Conservation (phyloP, 192 early-diverging fungal genomes). For the Linnemannia zychae region DNA sequence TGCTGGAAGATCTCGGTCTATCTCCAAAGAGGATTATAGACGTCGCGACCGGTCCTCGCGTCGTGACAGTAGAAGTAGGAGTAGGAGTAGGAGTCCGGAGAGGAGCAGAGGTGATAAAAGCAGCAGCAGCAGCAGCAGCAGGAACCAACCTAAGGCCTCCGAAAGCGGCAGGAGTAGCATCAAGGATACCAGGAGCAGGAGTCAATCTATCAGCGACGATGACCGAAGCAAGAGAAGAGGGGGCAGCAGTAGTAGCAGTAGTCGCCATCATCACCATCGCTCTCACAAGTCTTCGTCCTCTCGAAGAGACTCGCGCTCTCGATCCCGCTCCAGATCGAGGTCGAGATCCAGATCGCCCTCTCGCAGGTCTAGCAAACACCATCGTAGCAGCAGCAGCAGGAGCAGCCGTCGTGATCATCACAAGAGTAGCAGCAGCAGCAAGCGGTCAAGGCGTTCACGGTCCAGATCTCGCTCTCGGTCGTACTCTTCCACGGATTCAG, state of each 20-base stretch:
- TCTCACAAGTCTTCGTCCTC: conserved; percentile 8
- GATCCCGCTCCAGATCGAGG: conserved; percentile 10
- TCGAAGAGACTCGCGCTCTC: conserved; percentile 8
- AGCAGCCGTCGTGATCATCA: conserved; percentile 4
- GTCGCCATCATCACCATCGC: conserved; percentile 12
- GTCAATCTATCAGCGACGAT: neutral
- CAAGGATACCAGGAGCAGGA: neutral
- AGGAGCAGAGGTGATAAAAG: neutral
- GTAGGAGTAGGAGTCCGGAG: conserved; percentile 15
- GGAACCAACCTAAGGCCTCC: neutral
- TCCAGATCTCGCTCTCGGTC: conserved; percentile 43
- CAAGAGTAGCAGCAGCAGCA: conserved; percentile 20
- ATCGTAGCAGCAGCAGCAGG: neutral
- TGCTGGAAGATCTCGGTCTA: neutral
- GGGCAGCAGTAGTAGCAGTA: neutral
- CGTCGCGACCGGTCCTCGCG: neutral
- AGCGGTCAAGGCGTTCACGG: conserved; percentile 28
- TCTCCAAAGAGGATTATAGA: neutral
- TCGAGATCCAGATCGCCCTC: conserved; percentile 41
- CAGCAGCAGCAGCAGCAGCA: conserved; percentile 14
- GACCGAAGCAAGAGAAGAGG: conserved; percentile 8
- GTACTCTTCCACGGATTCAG: conserved; percentile 26
- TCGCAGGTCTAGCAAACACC: conserved; percentile 18
- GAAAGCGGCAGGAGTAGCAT: neutral
- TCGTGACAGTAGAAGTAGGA: conserved; percentile 17